phyloP scores from a whole-genome alignment of 306 rosid species.

The Leucaena leucocephala region DNA sequence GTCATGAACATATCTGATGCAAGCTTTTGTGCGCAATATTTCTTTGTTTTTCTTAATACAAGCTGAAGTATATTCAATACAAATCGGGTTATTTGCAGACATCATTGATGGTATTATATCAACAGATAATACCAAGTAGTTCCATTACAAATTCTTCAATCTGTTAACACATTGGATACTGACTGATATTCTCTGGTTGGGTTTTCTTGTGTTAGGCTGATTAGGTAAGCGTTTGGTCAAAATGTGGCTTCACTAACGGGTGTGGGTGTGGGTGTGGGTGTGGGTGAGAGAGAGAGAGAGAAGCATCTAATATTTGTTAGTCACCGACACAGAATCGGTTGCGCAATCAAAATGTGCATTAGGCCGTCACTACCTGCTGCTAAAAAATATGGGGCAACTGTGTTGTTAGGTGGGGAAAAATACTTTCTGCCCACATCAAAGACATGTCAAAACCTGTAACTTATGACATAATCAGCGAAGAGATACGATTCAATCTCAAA shows the following conservation, averaged over 20 bases:
- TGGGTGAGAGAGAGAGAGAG: too few relatives aligned
- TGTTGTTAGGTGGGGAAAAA: neutral
- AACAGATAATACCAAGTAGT: neutral
- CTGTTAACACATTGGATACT: neutral
- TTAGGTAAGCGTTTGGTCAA: conserved; percentile 5
- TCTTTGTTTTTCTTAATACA: neutral
- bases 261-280: too few relatives aligned
- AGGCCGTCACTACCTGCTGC: too few relatives aligned
- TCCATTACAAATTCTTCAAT: neutral
- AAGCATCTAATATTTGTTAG: too few relatives aligned
- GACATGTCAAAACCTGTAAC: neutral
- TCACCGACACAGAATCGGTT: too few relatives aligned
- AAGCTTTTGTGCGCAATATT: neutral
- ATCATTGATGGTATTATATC: neutral
- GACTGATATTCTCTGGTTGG: too few relatives aligned
- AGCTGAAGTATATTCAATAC: neutral
- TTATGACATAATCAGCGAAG: too few relatives aligned
- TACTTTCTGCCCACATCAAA: neutral
- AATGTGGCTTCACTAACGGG: conserved; percentile 1
- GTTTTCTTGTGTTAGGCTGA: neutral
- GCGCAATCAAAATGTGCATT: too few relatives aligned
- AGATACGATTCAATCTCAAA: neutral
- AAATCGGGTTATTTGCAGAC: neutral
- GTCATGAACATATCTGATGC: neutral
- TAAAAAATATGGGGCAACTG: too few relatives aligned